A percentile compares a stretch with the other conserved stretches of the same genome.
phyloP scores from a whole-genome alignment of 1,284 basidiomycete species.

The Gomphus bonarii region DNA sequence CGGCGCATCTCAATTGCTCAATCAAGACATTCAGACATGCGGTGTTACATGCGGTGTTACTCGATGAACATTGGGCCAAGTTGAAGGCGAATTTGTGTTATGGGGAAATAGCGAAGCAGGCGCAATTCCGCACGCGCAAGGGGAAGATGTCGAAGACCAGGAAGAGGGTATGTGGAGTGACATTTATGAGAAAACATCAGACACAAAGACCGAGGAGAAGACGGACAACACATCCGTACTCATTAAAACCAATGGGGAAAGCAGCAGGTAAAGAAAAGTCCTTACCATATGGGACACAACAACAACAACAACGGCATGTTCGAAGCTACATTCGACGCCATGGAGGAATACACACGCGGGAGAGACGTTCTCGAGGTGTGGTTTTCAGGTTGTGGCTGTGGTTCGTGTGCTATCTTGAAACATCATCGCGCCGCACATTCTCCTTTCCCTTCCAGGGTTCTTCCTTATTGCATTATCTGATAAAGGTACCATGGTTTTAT shows the following conservation, averaged over 20 bases:
- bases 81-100: conserved; percentile 25
- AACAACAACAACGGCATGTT: conserved; percentile 16
- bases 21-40: no score
- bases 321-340: conserved; percentile 11
- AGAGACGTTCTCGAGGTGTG: conserved; percentile 49
- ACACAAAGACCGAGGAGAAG: background rate
- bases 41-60: no score
- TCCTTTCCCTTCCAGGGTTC: background rate
- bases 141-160: background rate
- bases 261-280: background rate
- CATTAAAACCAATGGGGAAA: background rate
- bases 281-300: background rate
- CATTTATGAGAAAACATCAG: background rate
- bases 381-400: conserved; percentile 36
- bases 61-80: no score
- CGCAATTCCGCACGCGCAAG: background rate
- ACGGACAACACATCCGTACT: no score
- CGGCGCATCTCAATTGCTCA: no score
- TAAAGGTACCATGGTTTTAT: background rate
- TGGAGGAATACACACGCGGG: conserved; percentile 20
- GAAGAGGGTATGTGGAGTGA: background rate
- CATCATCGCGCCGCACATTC: no score
- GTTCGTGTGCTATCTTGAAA: conserved; percentile 17
- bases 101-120: background rate
- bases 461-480: background rate